Evolutionary conservation across 208 protist genomes (phyloP).

Genomic region (Wallacemonas sp.): DNA sequence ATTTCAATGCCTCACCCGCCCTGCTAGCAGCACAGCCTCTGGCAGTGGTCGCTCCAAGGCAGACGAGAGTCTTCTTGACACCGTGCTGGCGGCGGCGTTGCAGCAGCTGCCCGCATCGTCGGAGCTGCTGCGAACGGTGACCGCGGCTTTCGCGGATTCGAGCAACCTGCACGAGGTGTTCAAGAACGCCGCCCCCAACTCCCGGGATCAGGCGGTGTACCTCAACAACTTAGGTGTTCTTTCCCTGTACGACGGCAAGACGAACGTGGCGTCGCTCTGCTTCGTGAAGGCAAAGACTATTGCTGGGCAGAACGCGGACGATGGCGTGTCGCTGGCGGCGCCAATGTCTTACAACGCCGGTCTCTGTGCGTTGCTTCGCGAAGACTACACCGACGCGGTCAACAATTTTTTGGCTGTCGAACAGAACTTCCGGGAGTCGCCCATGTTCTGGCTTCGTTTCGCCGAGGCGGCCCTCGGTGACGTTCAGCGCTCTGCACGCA

Average conservation of each 20-base stretch:
- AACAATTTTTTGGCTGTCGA: conserved; percentile 69
- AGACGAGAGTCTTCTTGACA: conserved; percentile 81
- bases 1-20: conserved; percentile 79
- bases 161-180: conserved; percentile 74
- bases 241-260: conserved; percentile 70
- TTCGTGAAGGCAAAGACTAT: conserved; percentile 79
- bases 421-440: conserved; percentile 68
- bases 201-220: conserved; percentile 59
- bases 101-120: conserved; percentile 33
- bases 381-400: conserved; percentile 74
- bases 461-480: conserved; percentile 72
- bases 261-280: conserved; percentile 76
- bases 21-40: conserved; percentile 16
- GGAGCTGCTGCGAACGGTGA: conserved; percentile 49
- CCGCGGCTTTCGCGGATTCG: conserved; percentile 67
- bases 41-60: conserved; percentile 44
- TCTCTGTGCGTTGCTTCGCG: conserved; percentile 77
- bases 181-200: conserved; percentile 30
- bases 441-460: conserved; percentile 83
- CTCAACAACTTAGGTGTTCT: conserved; percentile 89
- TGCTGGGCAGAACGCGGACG: conserved; percentile 14
- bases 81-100: conserved; percentile 49
- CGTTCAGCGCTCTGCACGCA: conserved; percentile 36
- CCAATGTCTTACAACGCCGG: conserved; percentile 83
- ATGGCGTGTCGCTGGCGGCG: conserved; percentile 29